Evolutionary conservation across 1,284 basidiomycete species (phyloP).

Genomic region (Moesziomyces parantarcticus): DNA sequence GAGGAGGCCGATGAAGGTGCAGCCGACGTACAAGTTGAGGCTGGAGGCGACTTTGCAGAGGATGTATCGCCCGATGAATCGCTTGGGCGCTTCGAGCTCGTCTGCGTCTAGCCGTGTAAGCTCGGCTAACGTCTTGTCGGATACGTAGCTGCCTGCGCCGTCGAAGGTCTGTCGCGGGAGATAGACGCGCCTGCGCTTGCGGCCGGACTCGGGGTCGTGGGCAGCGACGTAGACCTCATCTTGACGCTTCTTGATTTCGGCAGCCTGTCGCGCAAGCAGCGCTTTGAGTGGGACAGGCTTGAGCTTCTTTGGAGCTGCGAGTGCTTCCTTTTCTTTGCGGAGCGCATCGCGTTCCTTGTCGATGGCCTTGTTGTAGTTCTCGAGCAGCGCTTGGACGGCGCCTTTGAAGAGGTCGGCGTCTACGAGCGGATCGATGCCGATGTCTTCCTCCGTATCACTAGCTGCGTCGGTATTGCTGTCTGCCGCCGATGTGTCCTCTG

Average conservation of each 20-base stretch:
- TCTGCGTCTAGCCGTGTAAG: conserved; percentile 44
- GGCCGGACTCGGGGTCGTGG: conserved; percentile 28
- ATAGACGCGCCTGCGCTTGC: conserved; percentile 37
- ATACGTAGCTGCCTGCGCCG: conserved; percentile 51
- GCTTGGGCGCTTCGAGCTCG: conserved; percentile 50
- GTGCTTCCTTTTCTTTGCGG: conserved; percentile 33
- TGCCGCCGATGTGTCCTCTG: neutral
- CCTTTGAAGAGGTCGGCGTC: conserved; percentile 63
- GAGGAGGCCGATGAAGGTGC: conserved; percentile 54
- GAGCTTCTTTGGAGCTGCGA: conserved; percentile 38
- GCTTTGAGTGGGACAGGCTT: conserved; percentile 58
- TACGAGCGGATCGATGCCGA: conserved; percentile 41
- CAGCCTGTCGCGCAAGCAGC: conserved; percentile 53
- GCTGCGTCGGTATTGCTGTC: neutral
- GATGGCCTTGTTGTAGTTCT: conserved; percentile 59
- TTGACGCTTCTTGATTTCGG: conserved; percentile 56
- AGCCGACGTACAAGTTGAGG: conserved; percentile 56
- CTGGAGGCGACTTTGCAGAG: conserved; percentile 56
- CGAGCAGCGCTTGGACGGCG: conserved; percentile 61
- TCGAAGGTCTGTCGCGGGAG: conserved; percentile 60
- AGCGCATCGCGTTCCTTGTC: conserved; percentile 51
- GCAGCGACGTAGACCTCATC: conserved; percentile 35
- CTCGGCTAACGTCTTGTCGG: conserved; percentile 32
- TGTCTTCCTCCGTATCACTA: conserved; percentile 24
- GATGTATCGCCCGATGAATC: conserved; percentile 50